These are phyloP conservation scores for Colletotrichum eleusines DNA, from an alignment of 2,329 filamentous ascomycete species.

Conservation along the genomic window DNA sequence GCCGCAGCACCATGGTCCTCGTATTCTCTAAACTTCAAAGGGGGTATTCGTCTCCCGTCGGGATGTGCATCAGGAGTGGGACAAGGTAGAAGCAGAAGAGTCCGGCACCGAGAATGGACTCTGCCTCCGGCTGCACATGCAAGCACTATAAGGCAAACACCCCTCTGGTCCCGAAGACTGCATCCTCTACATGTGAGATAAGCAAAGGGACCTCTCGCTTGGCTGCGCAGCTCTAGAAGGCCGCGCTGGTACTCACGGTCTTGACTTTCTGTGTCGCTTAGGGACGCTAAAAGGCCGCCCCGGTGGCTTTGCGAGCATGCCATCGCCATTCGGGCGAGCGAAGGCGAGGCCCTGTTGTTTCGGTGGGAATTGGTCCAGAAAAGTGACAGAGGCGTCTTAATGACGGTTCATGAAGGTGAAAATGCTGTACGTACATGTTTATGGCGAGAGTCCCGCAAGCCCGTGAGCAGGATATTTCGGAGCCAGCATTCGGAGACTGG, in stretches of 20 bases:
- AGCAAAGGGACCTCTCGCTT: conserved; percentile 12
- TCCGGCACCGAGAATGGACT: neutral
- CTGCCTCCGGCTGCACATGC: neutral
- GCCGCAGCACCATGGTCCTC: neutral
- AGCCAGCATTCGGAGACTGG: neutral
- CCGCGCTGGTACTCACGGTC: neutral
- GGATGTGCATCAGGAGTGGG: neutral
- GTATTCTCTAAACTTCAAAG: neutral
- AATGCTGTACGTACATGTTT: neutral
- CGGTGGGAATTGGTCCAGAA: conserved; percentile 4
- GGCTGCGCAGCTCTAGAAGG: neutral
- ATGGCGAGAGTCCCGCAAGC: neutral
- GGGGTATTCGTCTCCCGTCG: neutral
- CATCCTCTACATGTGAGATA: conserved; percentile 1
- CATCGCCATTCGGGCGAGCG: conserved; percentile 22
- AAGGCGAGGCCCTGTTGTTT: neutral
- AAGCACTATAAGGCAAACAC: neutral
- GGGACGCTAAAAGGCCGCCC: conserved; percentile 25
- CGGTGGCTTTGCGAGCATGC: conserved; percentile 21
- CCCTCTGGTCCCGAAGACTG: conserved; percentile 19
- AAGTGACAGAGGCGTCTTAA: neutral
- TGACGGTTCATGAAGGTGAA: neutral
- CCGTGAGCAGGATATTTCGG: neutral
- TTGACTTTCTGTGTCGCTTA: neutral
- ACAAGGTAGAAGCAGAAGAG: neutral